These are phyloP conservation scores for Fusarium paranaense DNA, from an alignment of 2,329 filamentous ascomycete genomes.

Conservation along the genomic window DNA sequence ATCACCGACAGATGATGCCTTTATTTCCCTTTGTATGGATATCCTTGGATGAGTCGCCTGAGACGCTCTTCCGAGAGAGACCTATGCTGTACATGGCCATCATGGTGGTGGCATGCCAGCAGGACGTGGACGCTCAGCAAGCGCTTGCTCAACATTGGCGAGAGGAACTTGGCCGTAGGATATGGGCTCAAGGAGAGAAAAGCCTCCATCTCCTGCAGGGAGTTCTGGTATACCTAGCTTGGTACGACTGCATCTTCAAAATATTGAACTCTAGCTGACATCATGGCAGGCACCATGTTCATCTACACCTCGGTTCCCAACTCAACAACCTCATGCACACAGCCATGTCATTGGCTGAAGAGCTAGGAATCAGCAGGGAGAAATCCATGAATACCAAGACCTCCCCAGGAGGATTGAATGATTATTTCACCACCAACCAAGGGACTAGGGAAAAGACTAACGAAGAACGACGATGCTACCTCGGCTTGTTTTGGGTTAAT, in stretches of 20 bases:
- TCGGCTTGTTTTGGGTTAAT: slow-evolving; percentile 21
- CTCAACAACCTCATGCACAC: slow-evolving; percentile 17
- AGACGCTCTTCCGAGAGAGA: background rate
- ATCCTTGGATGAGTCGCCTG: background rate
- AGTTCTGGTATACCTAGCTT: slow-evolving; percentile 1
- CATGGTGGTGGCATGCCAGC: slow-evolving; percentile 19
- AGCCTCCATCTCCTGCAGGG: slow-evolving; percentile 11
- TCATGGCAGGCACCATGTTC: slow-evolving; percentile 9
- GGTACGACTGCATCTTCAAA: background rate
- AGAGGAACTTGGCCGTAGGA: slow-evolving; percentile 9
- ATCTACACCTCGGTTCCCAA: slow-evolving; percentile 9
- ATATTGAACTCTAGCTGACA: background rate
- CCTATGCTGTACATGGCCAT: slow-evolving; percentile 23
- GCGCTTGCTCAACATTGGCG: slow-evolving; percentile 15
- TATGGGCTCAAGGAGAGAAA: slow-evolving; percentile 16
- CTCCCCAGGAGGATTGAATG: background rate
- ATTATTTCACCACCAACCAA: background rate
- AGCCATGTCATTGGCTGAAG: slow-evolving; percentile 13
- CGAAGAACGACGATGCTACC: slow-evolving; percentile 8
- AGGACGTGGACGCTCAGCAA: background rate
- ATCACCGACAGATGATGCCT: slow-evolving; percentile 15
- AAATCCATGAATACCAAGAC: background rate
- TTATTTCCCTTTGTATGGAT: slow-evolving; percentile 19
- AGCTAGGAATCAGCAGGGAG: slow-evolving; percentile 9
- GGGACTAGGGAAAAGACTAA: background rate